A percentile compares a stretch with the other conserved stretches of the same genome.
Conservation (phyloP, 495 filamentous ascomycete species). For the Xylaria curta region DNA sequence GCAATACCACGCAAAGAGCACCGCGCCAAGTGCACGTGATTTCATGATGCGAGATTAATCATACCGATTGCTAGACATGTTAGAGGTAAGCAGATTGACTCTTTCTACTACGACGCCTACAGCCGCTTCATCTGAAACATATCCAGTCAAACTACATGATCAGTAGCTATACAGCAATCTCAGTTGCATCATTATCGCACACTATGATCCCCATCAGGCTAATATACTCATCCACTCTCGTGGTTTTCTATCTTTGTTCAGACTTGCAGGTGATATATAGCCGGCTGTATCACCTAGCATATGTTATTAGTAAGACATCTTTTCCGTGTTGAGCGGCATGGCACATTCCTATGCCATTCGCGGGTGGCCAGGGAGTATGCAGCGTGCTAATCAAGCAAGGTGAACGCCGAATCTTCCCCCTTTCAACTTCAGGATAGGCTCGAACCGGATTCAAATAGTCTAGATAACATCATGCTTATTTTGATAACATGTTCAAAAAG, state of each 20-base stretch:
- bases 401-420: background rate
- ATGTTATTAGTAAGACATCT: slow-evolving; percentile 14
- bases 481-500: background rate
- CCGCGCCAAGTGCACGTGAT: slow-evolving; percentile 13
- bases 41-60: background rate
- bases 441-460: slow-evolving; percentile 5
- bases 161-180: slow-evolving; percentile 15
- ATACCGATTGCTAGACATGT: background rate
- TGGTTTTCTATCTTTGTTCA: background rate
- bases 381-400: slow-evolving; percentile 4
- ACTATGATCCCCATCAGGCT: background rate
- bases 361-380: background rate
- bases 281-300: slow-evolving; percentile 6
- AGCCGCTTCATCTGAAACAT: slow-evolving; percentile 4
- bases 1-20: slow-evolving; percentile 5
- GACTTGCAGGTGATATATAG: background rate
- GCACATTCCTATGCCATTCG: slow-evolving; percentile 1
- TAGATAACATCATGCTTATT: slow-evolving; percentile 10
- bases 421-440: slow-evolving; percentile 6
- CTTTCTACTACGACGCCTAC: background rate
- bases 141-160: slow-evolving; percentile 8
- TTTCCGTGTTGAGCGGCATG: background rate
- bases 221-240: background rate
- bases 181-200: slow-evolving; percentile 14
- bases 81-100: background rate